Evolutionary conservation across 2,329 filamentous ascomycete species (phyloP), one percentile per base, ranked within the genome.

Genomic region (Oidium heveae): DNA sequence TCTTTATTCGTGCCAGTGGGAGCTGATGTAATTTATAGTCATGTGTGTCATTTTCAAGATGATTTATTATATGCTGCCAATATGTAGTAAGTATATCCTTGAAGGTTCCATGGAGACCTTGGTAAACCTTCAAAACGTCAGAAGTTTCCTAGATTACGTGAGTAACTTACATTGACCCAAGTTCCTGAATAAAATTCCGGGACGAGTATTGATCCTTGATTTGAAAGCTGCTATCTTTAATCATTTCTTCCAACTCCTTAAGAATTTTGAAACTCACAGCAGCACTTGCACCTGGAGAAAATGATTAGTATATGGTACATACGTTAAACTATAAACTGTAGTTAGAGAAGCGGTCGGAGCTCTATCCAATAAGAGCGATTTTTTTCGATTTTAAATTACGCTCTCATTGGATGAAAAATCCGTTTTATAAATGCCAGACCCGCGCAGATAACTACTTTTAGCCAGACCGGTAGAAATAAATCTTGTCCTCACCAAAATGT

Each of bases 21-120:
- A 98, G 75, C 68, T 96, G 91, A 67, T 98, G 91, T 55, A 96
- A 77, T 70, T 98, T 98, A 75, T 96, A 98, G 69, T 98, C 91
- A 68, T 98, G 91, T 52, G 84, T 86, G 63, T 96, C 91, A 57
- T 77, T 86, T 70, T 98, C 91, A 56, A 98, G 79, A 67, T 94
- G 87, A 61, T 83, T 89, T 70, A 98, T 94, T 58, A 88, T 91
- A 65, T 98, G 89, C 68, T 98, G 91, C 91, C 91, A 98, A 71
- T 98, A 98, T 6, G 89, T 95, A 46, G 93, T 95, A 62, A 98
- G 74, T 64, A 96, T 95, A 67, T 98, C 91, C 67, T 94, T 89
- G 68, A 95, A 94, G 58, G 84, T 83, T 58, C 87, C 88, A 56
- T 82, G 84, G 51, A 98, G 75, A 52, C 91, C 91, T 75, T 98